phyloP scores from a whole-genome alignment of 305 asterid species.

The Fraxinus sp. region DNA sequence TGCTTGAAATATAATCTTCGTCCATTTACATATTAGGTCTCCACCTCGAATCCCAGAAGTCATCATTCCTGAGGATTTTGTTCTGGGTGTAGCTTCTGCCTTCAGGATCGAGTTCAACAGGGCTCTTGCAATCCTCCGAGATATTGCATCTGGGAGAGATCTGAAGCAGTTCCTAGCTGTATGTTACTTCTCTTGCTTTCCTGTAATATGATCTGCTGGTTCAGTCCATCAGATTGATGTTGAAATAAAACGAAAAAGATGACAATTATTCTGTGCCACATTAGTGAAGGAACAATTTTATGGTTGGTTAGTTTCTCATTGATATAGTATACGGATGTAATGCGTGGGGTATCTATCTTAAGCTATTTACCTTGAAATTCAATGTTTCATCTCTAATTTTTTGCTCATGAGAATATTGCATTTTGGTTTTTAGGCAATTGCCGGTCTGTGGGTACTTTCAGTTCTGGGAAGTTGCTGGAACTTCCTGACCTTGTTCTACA shows the following conservation, averaged over 20 bases:
- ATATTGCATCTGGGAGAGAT: slow-evolving; percentile 79
- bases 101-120: slow-evolving; percentile 64
- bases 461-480: slow-evolving; percentile 66
- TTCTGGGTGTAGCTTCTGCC: slow-evolving; percentile 69
- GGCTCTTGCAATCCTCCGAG: slow-evolving; percentile 59
- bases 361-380: background rate
- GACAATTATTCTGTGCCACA: background rate
- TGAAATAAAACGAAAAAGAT: background rate
- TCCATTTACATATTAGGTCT: slow-evolving; percentile 46
- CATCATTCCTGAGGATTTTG: slow-evolving; percentile 64
- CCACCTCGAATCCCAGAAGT: slow-evolving; percentile 79
- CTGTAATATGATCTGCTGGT: background rate
- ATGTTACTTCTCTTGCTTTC: slow-evolving; percentile 26
- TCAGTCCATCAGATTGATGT: background rate
- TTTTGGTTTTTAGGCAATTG: slow-evolving; percentile 52
- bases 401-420: slow-evolving; percentile 9
- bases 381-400: background rate
- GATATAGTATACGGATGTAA: background rate
- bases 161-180: slow-evolving; percentile 74
- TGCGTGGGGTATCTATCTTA: background rate
- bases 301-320: background rate
- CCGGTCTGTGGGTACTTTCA: slow-evolving; percentile 72
- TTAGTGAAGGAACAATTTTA: background rate
- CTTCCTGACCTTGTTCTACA: slow-evolving; percentile 72
- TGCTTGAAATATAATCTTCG: slow-evolving; percentile 10